phyloP scores from a whole-genome alignment of 306 rosid genomes.

The Luffa aegyptiaca region DNA sequence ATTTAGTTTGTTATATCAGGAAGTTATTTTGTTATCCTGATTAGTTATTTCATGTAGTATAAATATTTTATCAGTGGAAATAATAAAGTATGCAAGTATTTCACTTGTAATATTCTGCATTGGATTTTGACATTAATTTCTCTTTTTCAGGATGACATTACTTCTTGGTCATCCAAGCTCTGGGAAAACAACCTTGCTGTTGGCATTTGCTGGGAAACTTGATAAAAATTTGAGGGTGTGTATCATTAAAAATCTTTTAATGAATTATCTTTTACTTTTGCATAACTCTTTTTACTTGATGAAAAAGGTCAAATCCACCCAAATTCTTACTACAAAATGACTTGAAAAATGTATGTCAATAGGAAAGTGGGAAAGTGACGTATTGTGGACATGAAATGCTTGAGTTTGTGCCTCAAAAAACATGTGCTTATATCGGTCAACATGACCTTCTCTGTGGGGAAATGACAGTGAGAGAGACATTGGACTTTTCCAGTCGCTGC shows the following conservation, averaged over 20 bases:
- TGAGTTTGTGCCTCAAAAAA: constrained; percentile 66
- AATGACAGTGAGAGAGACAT: constrained; percentile 86
- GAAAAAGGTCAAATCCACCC: too few relatives aligned
- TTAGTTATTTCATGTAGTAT: too few relatives aligned
- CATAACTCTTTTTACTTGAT: too few relatives aligned
- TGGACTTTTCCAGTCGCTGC: constrained; percentile 68
- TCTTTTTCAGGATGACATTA: constrained; percentile 43
- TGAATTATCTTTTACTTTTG: neutral
- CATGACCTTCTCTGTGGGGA: constrained; percentile 68
- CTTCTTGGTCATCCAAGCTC: constrained; percentile 83
- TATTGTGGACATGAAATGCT: constrained; percentile 65
- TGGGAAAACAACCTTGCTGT: constrained; percentile 66
- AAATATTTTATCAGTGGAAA: too few relatives aligned
- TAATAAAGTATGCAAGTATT: too few relatives aligned
- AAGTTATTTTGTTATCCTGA: too few relatives aligned
- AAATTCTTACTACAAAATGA: too few relatives aligned
- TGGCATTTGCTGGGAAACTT: constrained; percentile 64
- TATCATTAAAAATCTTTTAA: too few relatives aligned
- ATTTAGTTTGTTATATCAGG: too few relatives aligned
- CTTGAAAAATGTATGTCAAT: too few relatives aligned
- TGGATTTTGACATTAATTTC: neutral
- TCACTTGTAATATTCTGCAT: neutral
- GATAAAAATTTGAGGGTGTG: constrained; percentile 40
- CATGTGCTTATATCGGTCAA: constrained; percentile 76
- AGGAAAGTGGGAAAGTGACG: constrained; percentile 57